A percentile compares a stretch with the other conserved stretches of the same genome.
These are phyloP conservation scores for Graphium sp. DNA, from an alignment of 2,329 filamentous ascomycete species.

Conservation along the genomic window DNA sequence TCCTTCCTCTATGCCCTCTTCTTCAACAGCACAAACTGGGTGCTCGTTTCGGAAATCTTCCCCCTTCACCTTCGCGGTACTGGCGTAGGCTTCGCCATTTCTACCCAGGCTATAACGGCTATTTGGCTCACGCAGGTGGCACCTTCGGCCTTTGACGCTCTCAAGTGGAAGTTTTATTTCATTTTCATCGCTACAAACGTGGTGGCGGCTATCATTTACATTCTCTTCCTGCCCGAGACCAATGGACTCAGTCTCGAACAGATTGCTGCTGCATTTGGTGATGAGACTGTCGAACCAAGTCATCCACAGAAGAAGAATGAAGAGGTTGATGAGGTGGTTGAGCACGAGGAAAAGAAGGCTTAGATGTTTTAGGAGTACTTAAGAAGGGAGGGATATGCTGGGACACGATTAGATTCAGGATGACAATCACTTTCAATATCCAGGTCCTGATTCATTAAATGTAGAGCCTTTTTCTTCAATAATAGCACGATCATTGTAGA, in stretches of 20 bases:
- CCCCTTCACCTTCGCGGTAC: conserved; percentile 11
- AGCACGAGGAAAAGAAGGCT: no score
- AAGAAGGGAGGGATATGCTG: no score
- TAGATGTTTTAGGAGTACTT: no score
- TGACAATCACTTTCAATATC: no score
- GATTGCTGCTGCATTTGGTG: conserved; percentile 15
- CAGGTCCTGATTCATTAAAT: no score
- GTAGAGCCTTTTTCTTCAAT: no score
- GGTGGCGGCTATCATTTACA: conserved; percentile 13
- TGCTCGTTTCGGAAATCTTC: conserved; percentile 13
- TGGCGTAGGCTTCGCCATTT: conserved; percentile 11
- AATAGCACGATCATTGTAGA: no score
- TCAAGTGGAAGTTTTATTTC: conserved; percentile 15
- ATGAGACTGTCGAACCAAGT: conserved; percentile 9
- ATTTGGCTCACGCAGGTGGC: conserved; percentile 14
- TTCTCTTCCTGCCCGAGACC: conserved; percentile 17
- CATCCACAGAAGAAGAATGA: no score
- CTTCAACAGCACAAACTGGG: conserved; percentile 16
- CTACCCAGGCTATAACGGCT: conserved; percentile 12
- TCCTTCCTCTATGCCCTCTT: conserved; percentile 13
- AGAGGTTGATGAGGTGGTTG: no score
- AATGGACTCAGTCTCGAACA: conserved; percentile 15
- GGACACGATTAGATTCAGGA: no score
- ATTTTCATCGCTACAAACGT: conserved; percentile 15
- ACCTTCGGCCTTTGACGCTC: conserved; percentile 11